Evolutionary conservation across 2,329 filamentous ascomycete genomes (phyloP), one percentile per base, ranked within the genome.

Genomic region (Aspergillus sp.): DNA sequence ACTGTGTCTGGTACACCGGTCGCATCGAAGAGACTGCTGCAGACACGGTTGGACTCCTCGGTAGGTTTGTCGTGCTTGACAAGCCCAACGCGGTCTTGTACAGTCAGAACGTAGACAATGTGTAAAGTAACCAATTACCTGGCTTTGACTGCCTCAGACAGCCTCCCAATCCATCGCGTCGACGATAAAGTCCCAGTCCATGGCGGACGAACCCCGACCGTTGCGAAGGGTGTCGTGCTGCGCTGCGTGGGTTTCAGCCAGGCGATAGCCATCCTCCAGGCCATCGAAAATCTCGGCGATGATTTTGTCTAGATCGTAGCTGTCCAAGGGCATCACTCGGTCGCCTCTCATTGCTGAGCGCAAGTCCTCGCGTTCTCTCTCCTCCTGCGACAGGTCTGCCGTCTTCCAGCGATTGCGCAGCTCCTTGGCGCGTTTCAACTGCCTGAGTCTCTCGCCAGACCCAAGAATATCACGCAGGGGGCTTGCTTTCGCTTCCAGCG

Each of bases 361-460:
- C 67, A 71, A 55, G 12, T 58, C 55, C 56, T 69, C 63, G 31
- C 56, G 49, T 57, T 59, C 51, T 54, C 56, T 55, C 60, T 71
- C 69, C 21, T 68, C 66, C 15, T 56, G 55, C 6, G 72, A 71
- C 44, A 83, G 79, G 39, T 86, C 84, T 0, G 83, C 86, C 54
- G 87, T 84, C 73, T 91, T 91, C 88, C 88, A 91, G 9, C 84
- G 78, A 63, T 91, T 91, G 1, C 88, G 78, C 56, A 90, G 79
- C 62, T 89, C 87, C 68, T 91, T 91, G 1, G 88, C 88, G 54
- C 84, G 77, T 52, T 80, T 79, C 4, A 91, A 77, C 53, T 87
- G 83, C n/a, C 77, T 74, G 11, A 81, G 77, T 5, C 87, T 84
- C 3, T 82, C 78, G 0, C 82, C 82, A 0, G 59, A 64, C 0